Base-by-base conservation (phyloP, 805 yeast species). In the Yarrowia keelungensis region DNA sequence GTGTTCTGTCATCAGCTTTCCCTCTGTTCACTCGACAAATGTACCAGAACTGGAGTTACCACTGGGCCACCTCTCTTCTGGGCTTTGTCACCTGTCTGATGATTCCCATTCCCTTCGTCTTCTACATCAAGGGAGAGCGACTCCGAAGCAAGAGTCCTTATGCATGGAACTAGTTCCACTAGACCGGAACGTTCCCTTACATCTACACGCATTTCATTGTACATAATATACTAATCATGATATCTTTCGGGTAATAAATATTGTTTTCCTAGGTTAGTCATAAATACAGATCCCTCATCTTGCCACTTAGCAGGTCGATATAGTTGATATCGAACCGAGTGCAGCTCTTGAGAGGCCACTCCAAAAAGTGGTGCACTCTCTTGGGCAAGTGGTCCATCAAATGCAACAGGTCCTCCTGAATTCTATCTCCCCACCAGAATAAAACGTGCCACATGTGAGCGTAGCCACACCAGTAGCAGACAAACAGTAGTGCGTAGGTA, bases 11-110 rank as follows among this genome's bases (percentile, higher is more conserved):
- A 10, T 87, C 91, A 8, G 90, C 87, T 22, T 88, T 92, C 82
- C 97, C 97, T 69, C 81, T 92, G 70, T 92, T 92, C 79, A 90
- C 92, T 1, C 85, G 87, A 22, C 97, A 92, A 79, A 90, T 92
- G 97, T 88, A 89, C 80, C 76, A 83, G 19, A 87, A 83, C 53
- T 80, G 92, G 74, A 87, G 87, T 47, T 85, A 88, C 72, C 90
- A 85, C 73, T 91, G 97, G 96, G 97, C 97, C 11, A 77, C 81
- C 32, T 82, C 86, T 9, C 74, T 87, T 35, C 76, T 86, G 51
- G 90, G 87, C 3, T 83, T 85, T 69, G 68, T 81, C 16, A 83
- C 87, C 0, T 73, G 81, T 12, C 75, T 80, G 1, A 75, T 85
- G 79, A 78, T 84, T 8, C 89, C 89, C 2, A 83, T 84, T 19